phyloP scores from a whole-genome alignment of 1,284 basidiomycete species.

The Polyporus tsugae region DNA sequence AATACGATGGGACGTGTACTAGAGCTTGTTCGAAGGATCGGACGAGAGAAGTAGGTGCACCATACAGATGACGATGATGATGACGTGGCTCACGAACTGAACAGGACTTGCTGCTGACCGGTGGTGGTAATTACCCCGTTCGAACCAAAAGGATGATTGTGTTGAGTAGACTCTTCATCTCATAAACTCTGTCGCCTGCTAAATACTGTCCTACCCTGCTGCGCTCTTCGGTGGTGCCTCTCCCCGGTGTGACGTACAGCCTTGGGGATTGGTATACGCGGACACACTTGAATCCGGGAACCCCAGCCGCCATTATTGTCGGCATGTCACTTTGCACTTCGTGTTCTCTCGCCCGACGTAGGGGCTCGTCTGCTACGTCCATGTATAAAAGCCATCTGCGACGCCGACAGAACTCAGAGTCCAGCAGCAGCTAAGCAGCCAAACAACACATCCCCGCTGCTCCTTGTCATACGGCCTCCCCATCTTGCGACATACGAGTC shows the following conservation, averaged over 20 bases:
- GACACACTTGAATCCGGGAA: background rate
- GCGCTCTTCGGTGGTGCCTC: background rate
- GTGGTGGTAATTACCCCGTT: background rate
- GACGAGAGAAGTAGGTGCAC: background rate
- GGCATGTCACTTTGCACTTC: background rate
- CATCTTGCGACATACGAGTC: background rate
- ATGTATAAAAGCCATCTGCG: background rate
- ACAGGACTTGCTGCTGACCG: background rate
- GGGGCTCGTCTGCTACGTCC: no score
- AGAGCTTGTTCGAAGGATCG: background rate
- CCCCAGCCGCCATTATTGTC: background rate
- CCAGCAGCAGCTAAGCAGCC: background rate
- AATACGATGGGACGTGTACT: background rate
- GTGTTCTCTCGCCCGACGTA: background rate
- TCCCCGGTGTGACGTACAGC: background rate
- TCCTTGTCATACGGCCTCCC: background rate
- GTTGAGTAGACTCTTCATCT: background rate
- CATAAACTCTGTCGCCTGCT: background rate
- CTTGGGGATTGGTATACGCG: background rate
- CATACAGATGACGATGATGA: background rate
- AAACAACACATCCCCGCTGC: background rate
- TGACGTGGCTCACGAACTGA: background rate
- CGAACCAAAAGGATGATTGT: background rate
- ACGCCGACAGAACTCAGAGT: background rate
- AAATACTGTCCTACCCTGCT: background rate